phyloP scores from a whole-genome alignment of 768 basidiomycete species.

The Glaciozyma martinii region DNA sequence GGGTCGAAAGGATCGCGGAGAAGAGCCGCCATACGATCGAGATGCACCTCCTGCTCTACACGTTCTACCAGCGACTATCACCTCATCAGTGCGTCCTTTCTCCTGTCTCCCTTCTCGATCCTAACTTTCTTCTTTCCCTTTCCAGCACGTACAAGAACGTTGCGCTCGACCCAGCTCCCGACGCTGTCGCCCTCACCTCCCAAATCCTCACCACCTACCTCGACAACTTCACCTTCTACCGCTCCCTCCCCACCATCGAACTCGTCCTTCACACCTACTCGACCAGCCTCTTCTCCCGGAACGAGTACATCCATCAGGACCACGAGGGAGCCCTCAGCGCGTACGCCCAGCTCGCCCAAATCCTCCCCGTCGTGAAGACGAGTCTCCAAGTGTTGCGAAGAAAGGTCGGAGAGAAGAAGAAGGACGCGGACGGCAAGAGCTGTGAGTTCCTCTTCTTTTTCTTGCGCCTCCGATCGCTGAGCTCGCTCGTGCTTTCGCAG shows the following conservation, averaged over 20 bases:
- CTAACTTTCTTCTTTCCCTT: no score
- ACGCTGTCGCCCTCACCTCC: conserved; percentile 5
- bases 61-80: conserved; percentile 7
- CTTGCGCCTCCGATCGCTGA: no score
- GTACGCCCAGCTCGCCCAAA: conserved; percentile 13
- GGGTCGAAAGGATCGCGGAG: conserved; percentile 9
- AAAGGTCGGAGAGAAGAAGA: conserved; percentile 19
- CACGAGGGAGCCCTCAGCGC: conserved; percentile 18
- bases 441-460: conserved; percentile 1
- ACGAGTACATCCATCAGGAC: conserved; percentile 21
- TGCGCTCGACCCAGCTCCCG: conserved; percentile 5
- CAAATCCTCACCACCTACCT: conserved; percentile 11
- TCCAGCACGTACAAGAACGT: conserved; percentile 1
- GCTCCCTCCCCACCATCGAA: conserved; percentile 18
- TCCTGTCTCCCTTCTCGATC: background rate
- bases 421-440: conserved; percentile 11
- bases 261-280: conserved; percentile 14
- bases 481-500: no score
- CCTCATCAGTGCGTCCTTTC: conserved; percentile 14
- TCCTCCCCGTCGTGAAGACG: conserved; percentile 1
- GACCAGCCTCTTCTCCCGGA: conserved; percentile 8
- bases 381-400: background rate
- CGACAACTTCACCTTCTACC: conserved; percentile 18
- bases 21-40: conserved; percentile 16
- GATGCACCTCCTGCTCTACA: conserved; percentile 11